Percentiles rank a stretch among this genome's conserved stretches.
These are phyloP conservation scores for Aegilops sharonensis DNA, from an alignment of 176 grass and related monocot species.

Conservation along the genomic window DNA sequence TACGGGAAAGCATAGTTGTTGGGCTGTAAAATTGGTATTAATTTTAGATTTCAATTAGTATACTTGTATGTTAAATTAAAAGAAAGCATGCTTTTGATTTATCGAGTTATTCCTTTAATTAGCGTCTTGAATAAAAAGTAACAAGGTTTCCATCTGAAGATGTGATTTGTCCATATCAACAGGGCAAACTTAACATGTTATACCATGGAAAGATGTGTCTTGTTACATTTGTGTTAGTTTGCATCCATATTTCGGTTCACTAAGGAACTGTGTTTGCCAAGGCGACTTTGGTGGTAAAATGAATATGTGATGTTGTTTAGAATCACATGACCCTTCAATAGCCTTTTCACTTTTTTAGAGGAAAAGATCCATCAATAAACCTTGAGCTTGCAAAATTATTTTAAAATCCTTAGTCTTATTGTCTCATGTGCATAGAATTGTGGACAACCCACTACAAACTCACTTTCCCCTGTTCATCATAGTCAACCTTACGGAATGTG, in stretches of 20 bases:
- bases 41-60: not conserved
- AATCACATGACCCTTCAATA: constrained; percentile 5
- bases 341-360: too few relatives aligned
- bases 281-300: not conserved
- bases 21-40: not conserved
- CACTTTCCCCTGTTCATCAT: too few relatives aligned
- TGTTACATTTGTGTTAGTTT: not conserved
- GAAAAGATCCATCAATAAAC: too few relatives aligned
- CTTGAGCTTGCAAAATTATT: too few relatives aligned
- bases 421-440: too few relatives aligned
- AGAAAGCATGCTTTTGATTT: not conserved
- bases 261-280: not conserved
- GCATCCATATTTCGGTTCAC: not conserved
- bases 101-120: not conserved
- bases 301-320: not conserved
- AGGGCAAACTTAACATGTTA: not conserved
- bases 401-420: too few relatives aligned
- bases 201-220: not conserved
- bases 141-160: not conserved
- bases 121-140: constrained; percentile 3
- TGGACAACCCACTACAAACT: too few relatives aligned
- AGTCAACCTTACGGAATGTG: too few relatives aligned
- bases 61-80: not conserved
- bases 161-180: not conserved
- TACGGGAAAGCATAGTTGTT: not conserved